Evolutionary conservation across 2,329 filamentous ascomycete genomes (phyloP).

Genomic region (Diaporthe ilicicola): DNA sequence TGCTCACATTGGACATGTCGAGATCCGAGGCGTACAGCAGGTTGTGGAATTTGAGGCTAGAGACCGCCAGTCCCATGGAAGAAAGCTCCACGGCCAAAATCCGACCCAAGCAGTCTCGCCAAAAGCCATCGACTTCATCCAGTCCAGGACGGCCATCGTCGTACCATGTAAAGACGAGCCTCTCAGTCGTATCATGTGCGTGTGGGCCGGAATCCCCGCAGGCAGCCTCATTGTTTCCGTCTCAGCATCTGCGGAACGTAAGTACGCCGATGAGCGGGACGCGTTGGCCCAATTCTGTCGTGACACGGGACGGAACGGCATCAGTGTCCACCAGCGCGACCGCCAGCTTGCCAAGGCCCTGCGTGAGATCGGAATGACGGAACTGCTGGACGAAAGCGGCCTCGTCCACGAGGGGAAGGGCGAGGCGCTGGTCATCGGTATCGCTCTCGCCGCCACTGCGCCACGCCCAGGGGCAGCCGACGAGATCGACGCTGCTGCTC

Average conservation of each 20-base stretch:
- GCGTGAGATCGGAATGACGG: constrained; percentile 35
- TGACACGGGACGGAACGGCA: constrained; percentile 34
- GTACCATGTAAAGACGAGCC: constrained; percentile 45
- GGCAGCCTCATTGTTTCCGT: constrained; percentile 42
- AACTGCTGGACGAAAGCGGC: constrained; percentile 35
- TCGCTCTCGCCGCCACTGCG: constrained; percentile 40
- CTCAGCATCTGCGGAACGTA: constrained; percentile 40
- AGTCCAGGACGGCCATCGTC: constrained; percentile 40
- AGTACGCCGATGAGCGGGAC: constrained; percentile 37
- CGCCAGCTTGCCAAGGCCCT: constrained; percentile 38
- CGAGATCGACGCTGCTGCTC: constrained; percentile 10
- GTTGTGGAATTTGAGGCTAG: constrained; percentile 32
- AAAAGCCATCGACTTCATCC: constrained; percentile 19
- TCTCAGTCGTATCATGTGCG: constrained; percentile 37
- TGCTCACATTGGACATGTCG: constrained; percentile 20
- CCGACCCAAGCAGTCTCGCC: constrained; percentile 23
- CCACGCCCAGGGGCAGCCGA: constrained; percentile 8
- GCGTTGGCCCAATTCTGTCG: constrained; percentile 37
- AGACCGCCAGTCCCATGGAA: neutral
- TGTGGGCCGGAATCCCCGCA: constrained; percentile 42
- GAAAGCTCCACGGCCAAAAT: neutral
- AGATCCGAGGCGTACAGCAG: constrained; percentile 30
- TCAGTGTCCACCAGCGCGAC: constrained; percentile 44
- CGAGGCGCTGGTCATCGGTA: constrained; percentile 45
- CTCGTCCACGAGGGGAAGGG: constrained; percentile 43